phyloP scores from a whole-genome alignment of 2,329 filamentous ascomycete genomes.

The Shiraia sp. region DNA sequence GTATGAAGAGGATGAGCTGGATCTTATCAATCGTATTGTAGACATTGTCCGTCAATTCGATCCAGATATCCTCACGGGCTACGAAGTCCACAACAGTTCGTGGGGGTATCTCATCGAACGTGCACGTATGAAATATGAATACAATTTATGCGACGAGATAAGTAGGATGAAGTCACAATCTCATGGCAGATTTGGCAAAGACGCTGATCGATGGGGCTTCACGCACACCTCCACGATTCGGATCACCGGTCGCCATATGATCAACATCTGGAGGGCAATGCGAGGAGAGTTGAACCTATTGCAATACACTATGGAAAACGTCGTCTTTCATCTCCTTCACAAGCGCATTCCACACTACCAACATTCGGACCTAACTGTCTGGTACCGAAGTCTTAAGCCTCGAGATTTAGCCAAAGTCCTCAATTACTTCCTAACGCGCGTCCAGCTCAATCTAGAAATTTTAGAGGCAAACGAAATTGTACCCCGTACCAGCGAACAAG shows the following conservation, averaged over 20 bases:
- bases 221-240: constrained; percentile 89
- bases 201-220: constrained; percentile 89
- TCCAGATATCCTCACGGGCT: constrained; percentile 91
- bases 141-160: constrained; percentile 87
- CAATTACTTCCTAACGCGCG: constrained; percentile 75
- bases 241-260: constrained; percentile 92
- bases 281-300: constrained; percentile 86
- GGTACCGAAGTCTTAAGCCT: constrained; percentile 73
- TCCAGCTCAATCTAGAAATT: constrained; percentile 85
- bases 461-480: constrained; percentile 89
- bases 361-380: constrained; percentile 75
- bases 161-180: constrained; percentile 85
- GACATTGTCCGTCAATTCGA: constrained; percentile 83
- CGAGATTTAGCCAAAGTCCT: constrained; percentile 74
- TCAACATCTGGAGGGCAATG: constrained; percentile 98
- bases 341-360: constrained; percentile 86
- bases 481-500: constrained; percentile 89
- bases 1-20: constrained; percentile 78
- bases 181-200: constrained; percentile 81
- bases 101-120: constrained; percentile 97
- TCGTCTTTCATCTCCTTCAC: constrained; percentile 88
- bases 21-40: constrained; percentile 82
- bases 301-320: constrained; percentile 96
- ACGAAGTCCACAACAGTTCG: constrained; percentile 88
- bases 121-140: constrained; percentile 82